These are phyloP conservation scores for Fraxinus americana DNA, from an alignment of 257 asterid genomes.

Conservation along the genomic window DNA sequence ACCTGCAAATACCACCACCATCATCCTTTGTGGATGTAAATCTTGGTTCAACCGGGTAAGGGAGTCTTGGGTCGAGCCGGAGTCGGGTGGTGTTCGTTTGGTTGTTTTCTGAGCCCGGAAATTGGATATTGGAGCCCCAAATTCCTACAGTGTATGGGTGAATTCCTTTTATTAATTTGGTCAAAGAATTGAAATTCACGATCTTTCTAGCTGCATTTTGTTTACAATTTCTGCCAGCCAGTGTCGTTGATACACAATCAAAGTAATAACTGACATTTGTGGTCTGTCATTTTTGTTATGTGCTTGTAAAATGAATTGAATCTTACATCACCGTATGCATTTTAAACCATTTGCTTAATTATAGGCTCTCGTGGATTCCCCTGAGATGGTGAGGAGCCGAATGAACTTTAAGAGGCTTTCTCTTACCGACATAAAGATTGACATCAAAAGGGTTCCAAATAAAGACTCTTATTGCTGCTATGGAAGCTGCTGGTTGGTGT, in stretches of 20 bases:
- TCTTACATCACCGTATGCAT: not conserved
- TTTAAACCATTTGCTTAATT: not conserved
- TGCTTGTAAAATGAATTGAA: not conserved
- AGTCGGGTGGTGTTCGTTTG: too few relatives aligned
- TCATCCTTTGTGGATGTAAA: too few relatives aligned
- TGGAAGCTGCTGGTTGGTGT: slow-evolving; percentile 89
- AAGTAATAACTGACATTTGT: not conserved
- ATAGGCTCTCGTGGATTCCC: slow-evolving; percentile 93
- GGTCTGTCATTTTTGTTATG: not conserved
- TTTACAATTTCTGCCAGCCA: not conserved
- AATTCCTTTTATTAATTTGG: not conserved
- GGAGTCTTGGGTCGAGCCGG: too few relatives aligned
- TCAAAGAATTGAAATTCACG: not conserved
- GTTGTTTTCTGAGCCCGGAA: too few relatives aligned
- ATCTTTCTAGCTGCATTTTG: too few relatives aligned
- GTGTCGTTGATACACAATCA: too few relatives aligned
- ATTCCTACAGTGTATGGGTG: not conserved
- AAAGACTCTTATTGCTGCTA: slow-evolving; percentile 83
- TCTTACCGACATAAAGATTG: slow-evolving; percentile 83
- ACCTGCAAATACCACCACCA: too few relatives aligned
- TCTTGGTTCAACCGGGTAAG: too few relatives aligned
- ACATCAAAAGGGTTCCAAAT: slow-evolving; percentile 78
- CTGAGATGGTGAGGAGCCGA: slow-evolving; percentile 90
- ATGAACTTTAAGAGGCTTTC: slow-evolving; percentile 93
- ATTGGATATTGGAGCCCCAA: too few relatives aligned